A percentile compares a stretch with the other conserved stretches of the same genome.
Conservation (phyloP, 2,329 filamentous ascomycete species). For the Elsinoe arachidis region DNA sequence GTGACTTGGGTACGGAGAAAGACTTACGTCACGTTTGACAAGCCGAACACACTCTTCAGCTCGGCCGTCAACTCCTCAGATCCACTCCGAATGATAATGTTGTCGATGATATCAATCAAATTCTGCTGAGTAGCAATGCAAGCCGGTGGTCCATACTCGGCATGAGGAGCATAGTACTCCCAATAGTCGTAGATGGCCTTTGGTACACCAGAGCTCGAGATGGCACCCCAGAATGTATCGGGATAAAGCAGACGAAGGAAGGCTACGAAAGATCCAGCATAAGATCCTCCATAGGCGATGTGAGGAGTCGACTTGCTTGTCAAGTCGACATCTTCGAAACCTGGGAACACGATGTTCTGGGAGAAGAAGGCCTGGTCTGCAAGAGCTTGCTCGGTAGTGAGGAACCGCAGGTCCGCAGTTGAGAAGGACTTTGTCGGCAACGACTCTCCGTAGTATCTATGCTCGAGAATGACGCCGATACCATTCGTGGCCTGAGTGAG, state of each 20-base stretch:
- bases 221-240: conserved; percentile 67
- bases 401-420: conserved; percentile 65
- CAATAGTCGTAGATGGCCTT: conserved; percentile 72
- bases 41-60: conserved; percentile 48
- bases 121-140: conserved; percentile 60
- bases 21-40: conserved; percentile 36
- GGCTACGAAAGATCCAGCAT: conserved; percentile 71
- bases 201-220: conserved; percentile 72
- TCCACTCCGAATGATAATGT: conserved; percentile 44
- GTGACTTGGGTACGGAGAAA: background rate
- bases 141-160: conserved; percentile 46
- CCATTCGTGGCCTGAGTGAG: conserved; percentile 63
- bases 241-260: conserved; percentile 71
- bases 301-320: conserved; percentile 59
- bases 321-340: conserved; percentile 58
- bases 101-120: conserved; percentile 50
- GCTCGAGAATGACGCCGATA: conserved; percentile 72
- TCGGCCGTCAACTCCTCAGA: conserved; percentile 31
- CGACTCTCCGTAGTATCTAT: conserved; percentile 77
- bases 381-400: conserved; percentile 74
- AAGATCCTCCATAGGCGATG: conserved; percentile 76
- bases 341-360: conserved; percentile 59
- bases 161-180: conserved; percentile 53
- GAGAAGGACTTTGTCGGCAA: conserved; percentile 59
- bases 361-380: conserved; percentile 79